Evolutionary conservation across 2,329 filamentous ascomycete species (phyloP).

Genomic region (Fusarium metavorans): DNA sequence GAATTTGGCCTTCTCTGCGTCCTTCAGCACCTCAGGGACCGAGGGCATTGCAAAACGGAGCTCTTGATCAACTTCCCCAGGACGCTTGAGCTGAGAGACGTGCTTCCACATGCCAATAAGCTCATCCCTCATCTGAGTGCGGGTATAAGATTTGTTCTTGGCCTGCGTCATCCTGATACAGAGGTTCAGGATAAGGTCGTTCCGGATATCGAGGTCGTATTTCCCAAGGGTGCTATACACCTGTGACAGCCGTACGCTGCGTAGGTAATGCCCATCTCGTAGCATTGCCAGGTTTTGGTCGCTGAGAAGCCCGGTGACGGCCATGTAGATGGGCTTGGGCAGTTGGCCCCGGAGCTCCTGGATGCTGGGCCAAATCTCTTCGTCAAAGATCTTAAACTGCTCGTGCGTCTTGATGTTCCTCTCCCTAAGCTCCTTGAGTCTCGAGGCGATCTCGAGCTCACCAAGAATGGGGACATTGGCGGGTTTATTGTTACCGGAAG

Average conservation of each 20-base stretch:
- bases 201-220: slow-evolving; percentile 44
- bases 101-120: slow-evolving; percentile 53
- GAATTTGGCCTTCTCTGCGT: slow-evolving; percentile 10
- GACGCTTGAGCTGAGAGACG: slow-evolving; percentile 50
- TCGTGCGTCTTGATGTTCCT: slow-evolving; percentile 18
- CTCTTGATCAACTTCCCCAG: slow-evolving; percentile 35
- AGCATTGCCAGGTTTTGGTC: slow-evolving; percentile 30
- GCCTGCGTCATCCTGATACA: slow-evolving; percentile 43
- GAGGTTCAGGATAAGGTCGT: slow-evolving; percentile 49
- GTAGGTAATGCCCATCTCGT: slow-evolving; percentile 22
- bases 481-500: not conserved
- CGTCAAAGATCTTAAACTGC: slow-evolving; percentile 43
- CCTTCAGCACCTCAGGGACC: slow-evolving; percentile 43
- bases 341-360: slow-evolving; percentile 42
- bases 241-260: slow-evolving; percentile 43
- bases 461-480: slow-evolving; percentile 19
- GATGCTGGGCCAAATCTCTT: slow-evolving; percentile 49
- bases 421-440: slow-evolving; percentile 43
- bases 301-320: slow-evolving; percentile 38
- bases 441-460: slow-evolving; percentile 48
- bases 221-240: slow-evolving; percentile 44
- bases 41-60: slow-evolving; percentile 49
- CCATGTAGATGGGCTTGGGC: slow-evolving; percentile 45
- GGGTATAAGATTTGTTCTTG: slow-evolving; percentile 23
- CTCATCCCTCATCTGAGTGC: slow-evolving; percentile 42